Evolutionary conservation across 2,329 filamentous ascomycete genomes (phyloP), one percentile per base, ranked within the genome.

Genomic region (Geosmithia flava): DNA sequence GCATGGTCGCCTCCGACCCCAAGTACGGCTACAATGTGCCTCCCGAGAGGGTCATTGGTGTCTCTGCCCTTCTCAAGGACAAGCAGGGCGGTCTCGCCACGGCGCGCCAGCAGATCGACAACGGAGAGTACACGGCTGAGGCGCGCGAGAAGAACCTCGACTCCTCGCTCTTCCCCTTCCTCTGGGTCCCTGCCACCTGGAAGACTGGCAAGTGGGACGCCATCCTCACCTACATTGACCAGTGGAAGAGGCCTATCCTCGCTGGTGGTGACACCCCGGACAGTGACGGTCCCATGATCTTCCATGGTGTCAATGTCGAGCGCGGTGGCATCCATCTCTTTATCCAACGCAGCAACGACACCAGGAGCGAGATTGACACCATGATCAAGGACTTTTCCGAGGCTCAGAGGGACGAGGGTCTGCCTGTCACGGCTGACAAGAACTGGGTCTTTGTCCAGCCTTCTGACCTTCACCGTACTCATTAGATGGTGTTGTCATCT

Each of bases 1-100:
- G 68, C 46, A 68, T 70, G 66, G 65, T 71, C 1, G 68, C 62
- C n/a, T 60, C 66, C 1, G 68, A 70, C 49, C 65, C 66, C 7
- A 60, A 60, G 50, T 71, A 71, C 45, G 68, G 68, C 44, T 71
- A 71, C 59, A 69, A 70, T 50, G 65, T 70, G 6, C 61, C 61
- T 30, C 56, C 68, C 2, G 57, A 70, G 49, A 69, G 70, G 46
- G 65, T 71, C 37, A 68, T 70, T 19, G 68, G 68, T 23, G 66
- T 70, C 13, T 65, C 62, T 3, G 58, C 66, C 0, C 56, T 68
- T 7, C 56, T 71, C 49, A 57, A 54, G 33, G 61, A 63, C 46
- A 49, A 51, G 42, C 59, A 58, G 7, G 47, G 42, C 50, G 50
- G 17, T 58, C 65, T 17, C 13, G 68, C 64, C 0, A 62, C 62